Evolutionary conservation across 2,329 filamentous ascomycete species (phyloP), one percentile per base, ranked within the genome.

Genomic region (Colletotrichum spinosum): DNA sequence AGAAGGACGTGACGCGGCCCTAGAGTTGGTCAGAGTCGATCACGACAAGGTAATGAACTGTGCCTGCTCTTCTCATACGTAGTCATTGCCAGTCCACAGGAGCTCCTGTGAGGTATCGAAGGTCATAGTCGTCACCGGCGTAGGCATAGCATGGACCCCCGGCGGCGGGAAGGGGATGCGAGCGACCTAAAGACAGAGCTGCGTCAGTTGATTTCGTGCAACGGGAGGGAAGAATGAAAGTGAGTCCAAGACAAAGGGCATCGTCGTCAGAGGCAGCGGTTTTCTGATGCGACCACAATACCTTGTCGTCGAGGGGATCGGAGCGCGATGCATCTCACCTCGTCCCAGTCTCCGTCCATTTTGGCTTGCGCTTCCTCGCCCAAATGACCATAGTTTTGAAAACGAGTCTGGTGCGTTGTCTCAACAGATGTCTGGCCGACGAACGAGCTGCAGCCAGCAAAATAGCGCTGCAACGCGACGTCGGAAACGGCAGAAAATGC

Each of bases 61-160:
- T 9, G 34, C 42, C 25, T 25, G 25, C 25, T 25, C 25, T 4
- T 2, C 66, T 72, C 87, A 82, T 83, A 96, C 93, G 84, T 90
- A 93, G 81, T 96, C 92, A 77, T 96, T 97, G 51, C 94, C 97
- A 3, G 90, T 89, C 96, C 97, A 99, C 57, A 99, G 80, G 41
- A 99, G 85, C 77, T 99, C 96, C 77, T 97, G 92, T 44, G 86
- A 85, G 62, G 91, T 91, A 77, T 99, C 96, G 78, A 99, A 99
- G 52, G 92, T 91, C 77, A 97, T 87, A 3, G 93, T 90, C 49
- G 92, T 90, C 70, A 93, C 88, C 62, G 88, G 88, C 25, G 91
- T 91, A 48, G 90, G 86, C 73, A 91, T 82, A 70, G 86, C 86
- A 81, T 91, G 89, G 73, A 88, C 84, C 75, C 88, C 90, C 73